phyloP scores from a whole-genome alignment of 345 rosid genomes.

The Populus davidiana region DNA sequence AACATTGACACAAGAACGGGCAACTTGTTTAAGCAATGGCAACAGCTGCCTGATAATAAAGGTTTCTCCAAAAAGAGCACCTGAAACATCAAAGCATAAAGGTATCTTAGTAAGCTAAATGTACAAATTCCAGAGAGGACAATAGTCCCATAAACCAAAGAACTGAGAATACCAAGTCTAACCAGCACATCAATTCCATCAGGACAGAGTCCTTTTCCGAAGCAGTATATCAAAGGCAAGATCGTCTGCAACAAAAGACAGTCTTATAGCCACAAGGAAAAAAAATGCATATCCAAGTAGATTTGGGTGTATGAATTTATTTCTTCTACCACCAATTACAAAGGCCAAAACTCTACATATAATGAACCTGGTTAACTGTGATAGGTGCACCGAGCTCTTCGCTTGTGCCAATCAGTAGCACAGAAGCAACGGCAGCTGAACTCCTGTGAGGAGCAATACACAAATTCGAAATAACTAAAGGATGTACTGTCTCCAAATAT shows the following conservation, averaged over 20 bases:
- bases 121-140: conserved; percentile 22
- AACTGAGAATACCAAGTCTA: conserved; percentile 75
- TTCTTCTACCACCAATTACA: conserved; percentile 11
- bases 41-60: conserved; percentile 78
- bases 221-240: conserved; percentile 83
- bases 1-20: conserved; percentile 56
- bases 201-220: conserved; percentile 83
- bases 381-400: conserved; percentile 93
- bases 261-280: conserved; percentile 15
- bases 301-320: not conserved
- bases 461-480: conserved; percentile 76
- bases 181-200: conserved; percentile 90
- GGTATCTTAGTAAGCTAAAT: conserved; percentile 20
- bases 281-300: not conserved
- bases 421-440: conserved; percentile 87
- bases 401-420: conserved; percentile 79
- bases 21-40: conserved; percentile 78
- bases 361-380: conserved; percentile 78
- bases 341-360: conserved; percentile 13
- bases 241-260: conserved; percentile 56
- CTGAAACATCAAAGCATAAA: conserved; percentile 45
- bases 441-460: conserved; percentile 66
- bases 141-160: conserved; percentile 29
- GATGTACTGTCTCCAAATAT: conserved; percentile 74
- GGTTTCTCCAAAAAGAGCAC: conserved; percentile 71